These are phyloP conservation scores for Plasmodium yoelii DNA, from an alignment of 169 alveolate species.

Conservation along the genomic window DNA sequence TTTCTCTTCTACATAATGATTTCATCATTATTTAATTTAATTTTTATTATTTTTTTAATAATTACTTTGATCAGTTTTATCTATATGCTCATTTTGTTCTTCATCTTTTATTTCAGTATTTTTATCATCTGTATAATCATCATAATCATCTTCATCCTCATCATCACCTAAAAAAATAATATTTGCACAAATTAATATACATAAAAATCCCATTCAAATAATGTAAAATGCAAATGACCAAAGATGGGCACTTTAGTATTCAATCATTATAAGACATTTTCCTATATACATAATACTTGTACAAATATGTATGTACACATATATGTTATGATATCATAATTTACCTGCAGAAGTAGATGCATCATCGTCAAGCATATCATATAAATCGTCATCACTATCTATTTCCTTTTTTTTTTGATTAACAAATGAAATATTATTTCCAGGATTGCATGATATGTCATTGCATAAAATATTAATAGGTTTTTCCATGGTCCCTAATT, in stretches of 20 bases:
- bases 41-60: constrained; percentile 9
- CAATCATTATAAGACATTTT: too few species aligned
- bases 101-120: constrained; percentile 4
- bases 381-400: constrained; percentile 14
- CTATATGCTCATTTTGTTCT: neutral
- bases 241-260: too few species aligned
- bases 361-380: constrained; percentile 2
- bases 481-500: constrained; percentile 10
- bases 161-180: constrained; percentile 63
- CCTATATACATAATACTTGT: too few species aligned
- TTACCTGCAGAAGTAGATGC: constrained; percentile 73
- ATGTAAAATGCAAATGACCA: too few species aligned
- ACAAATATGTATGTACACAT: too few species aligned
- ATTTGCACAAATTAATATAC: too few species aligned
- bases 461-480: constrained; percentile 18
- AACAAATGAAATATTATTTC: constrained; percentile 22
- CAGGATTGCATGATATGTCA: constrained; percentile 2
- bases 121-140: neutral
- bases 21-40: neutral
- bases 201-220: too few species aligned
- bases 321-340: neutral
- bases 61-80: neutral
- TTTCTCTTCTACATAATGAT: neutral
- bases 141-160: constrained; percentile 63
- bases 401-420: constrained; percentile 13